A percentile compares a stretch with the other conserved stretches of the same genome.
Conservation (phyloP, 1,284 basidiomycete species). For the Pyrrhoderma lamaoense region DNA sequence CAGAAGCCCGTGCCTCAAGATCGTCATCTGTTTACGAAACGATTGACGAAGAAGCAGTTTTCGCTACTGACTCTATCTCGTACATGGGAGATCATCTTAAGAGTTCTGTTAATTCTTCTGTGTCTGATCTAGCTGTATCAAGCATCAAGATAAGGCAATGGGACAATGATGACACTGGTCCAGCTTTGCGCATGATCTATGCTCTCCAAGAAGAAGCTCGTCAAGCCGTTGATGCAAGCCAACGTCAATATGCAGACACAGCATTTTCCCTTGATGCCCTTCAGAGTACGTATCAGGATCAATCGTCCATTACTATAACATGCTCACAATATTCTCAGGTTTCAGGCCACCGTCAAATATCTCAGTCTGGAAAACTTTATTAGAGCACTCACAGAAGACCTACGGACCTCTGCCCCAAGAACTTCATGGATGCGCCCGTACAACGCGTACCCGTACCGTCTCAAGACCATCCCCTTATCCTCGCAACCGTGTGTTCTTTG, state of each 20-base stretch:
- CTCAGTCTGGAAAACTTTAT: conserved; percentile 59
- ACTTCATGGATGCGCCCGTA: conserved; percentile 46
- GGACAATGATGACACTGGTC: conserved; percentile 59
- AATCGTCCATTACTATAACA: conserved; percentile 6
- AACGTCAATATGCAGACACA: conserved; percentile 59
- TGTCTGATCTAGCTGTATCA: conserved; percentile 42
- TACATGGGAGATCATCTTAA: conserved; percentile 23
- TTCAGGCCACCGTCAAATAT: conserved; percentile 62
- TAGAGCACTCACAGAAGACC: conserved; percentile 64
- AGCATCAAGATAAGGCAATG: conserved; percentile 47
- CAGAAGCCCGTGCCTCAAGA: conserved; percentile 52
- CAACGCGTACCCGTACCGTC: conserved; percentile 59
- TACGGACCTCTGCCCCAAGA: conserved; percentile 65
- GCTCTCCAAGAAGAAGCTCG: conserved; percentile 63
- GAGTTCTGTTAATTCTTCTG: conserved; percentile 18
- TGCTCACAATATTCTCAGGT: conserved; percentile 34
- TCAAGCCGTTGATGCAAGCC: conserved; percentile 59
- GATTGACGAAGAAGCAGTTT: conserved; percentile 56
- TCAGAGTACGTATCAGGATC: conserved; percentile 50
- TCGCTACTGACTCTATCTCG: conserved; percentile 29
- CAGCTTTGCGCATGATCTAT: conserved; percentile 56
- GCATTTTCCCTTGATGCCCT: conserved; percentile 63
- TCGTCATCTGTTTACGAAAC: conserved; percentile 71
- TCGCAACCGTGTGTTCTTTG: conserved; percentile 30
- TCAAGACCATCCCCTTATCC: conserved; percentile 72